A percentile compares a stretch with the other conserved stretches of the same genome.
Evolutionary conservation across 805 yeast genomes (phyloP).

Genomic region (Vanderwaltozyma polyspora): DNA sequence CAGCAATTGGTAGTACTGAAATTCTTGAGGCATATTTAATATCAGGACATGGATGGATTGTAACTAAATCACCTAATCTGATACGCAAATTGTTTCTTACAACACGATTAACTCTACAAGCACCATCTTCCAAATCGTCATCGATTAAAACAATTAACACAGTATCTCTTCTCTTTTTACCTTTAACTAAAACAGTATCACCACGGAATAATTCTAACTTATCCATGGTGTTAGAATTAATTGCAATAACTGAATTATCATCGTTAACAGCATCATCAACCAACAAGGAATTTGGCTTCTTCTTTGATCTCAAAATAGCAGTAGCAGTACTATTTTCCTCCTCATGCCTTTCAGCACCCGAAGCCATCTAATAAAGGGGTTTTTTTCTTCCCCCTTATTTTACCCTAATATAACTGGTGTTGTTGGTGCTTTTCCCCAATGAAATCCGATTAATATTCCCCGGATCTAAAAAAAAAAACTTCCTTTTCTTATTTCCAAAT

Average conservation of each 20-base stretch:
- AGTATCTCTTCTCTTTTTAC: constrained; percentile 96
- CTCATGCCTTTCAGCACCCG: constrained; percentile 45
- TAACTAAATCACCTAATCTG: constrained; percentile 83
- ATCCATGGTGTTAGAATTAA: constrained; percentile 93
- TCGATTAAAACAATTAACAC: constrained; percentile 91
- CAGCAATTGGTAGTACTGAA: constrained; percentile 92
- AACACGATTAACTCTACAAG: constrained; percentile 87
- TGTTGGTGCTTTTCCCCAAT: too few species aligned
- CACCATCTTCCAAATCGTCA: constrained; percentile 93
- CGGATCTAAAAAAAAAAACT: too few species aligned
- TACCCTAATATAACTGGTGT: too few species aligned
- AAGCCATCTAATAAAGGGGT: constrained; percentile 47
- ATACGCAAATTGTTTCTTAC: constrained; percentile 92
- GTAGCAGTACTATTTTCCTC: constrained; percentile 79
- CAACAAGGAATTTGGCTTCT: constrained; percentile 89
- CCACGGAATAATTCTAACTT: constrained; percentile 90
- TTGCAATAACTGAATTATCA: constrained; percentile 92
- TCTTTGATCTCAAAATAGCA: constrained; percentile 92
- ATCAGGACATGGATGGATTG: constrained; percentile 93
- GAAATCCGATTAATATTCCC: too few species aligned
- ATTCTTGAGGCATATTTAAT: constrained; percentile 94
- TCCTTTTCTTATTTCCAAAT: too few species aligned
- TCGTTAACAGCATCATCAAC: constrained; percentile 97
- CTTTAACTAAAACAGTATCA: constrained; percentile 93
- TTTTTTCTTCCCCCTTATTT: constrained; percentile 27